These are phyloP conservation scores for Lycium barbarum DNA, from an alignment of 257 asterid genomes.

Conservation along the genomic window DNA sequence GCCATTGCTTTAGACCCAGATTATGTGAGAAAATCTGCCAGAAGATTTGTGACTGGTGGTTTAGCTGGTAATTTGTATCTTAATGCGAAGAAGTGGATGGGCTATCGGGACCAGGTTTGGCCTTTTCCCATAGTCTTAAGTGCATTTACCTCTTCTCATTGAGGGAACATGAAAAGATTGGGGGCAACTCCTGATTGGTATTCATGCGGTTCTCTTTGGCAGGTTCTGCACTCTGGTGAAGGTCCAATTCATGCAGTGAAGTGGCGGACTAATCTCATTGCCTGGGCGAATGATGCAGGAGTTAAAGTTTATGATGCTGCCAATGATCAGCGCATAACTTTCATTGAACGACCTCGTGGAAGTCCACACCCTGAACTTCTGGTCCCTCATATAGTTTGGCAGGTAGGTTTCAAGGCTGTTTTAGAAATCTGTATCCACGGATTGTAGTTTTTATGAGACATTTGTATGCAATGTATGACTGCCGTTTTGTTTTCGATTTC, in stretches of 20 bases:
- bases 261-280: constrained; percentile 92
- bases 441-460: not conserved
- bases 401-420: constrained; percentile 56
- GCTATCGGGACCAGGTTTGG: constrained; percentile 92
- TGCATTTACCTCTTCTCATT: constrained; percentile 34
- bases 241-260: constrained; percentile 97
- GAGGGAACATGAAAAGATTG: constrained; percentile 32
- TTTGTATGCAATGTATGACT: constrained; percentile 7
- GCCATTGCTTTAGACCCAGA: constrained; percentile 97
- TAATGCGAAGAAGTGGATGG: constrained; percentile 92
- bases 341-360: constrained; percentile 93
- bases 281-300: constrained; percentile 99
- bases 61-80: constrained; percentile 90
- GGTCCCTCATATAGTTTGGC: constrained; percentile 98
- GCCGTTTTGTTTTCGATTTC: not conserved
- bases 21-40: constrained; percentile 81
- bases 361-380: constrained; percentile 95
- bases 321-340: constrained; percentile 89
- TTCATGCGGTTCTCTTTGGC: constrained; percentile 40
- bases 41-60: constrained; percentile 98
- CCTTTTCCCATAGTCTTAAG: constrained; percentile 38
- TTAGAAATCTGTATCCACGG: not conserved
- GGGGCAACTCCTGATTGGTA: constrained; percentile 31
- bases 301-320: constrained; percentile 97
- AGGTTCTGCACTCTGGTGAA: constrained; percentile 98